Percentiles rank a stretch among this genome's conserved stretches.
These are phyloP conservation scores for Trichoderma sp. DNA, from an alignment of 2,329 filamentous ascomycete species.

Conservation along the genomic window DNA sequence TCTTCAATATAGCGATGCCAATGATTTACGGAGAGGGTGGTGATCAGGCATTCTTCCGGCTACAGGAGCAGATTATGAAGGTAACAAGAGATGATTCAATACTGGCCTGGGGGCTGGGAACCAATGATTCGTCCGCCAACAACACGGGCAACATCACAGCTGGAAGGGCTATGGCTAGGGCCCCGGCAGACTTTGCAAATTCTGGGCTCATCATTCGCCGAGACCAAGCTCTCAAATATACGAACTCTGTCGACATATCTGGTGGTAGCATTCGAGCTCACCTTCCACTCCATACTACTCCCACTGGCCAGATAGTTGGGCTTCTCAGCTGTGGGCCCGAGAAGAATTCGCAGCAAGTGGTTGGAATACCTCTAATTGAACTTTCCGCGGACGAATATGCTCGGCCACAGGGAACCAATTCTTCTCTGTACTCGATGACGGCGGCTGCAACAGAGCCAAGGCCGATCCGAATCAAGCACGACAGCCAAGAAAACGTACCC, in stretches of 20 bases:
- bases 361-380: slow-evolving; percentile 19
- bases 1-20: slow-evolving; percentile 23
- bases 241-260: slow-evolving; percentile 10
- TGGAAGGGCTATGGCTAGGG: slow-evolving; percentile 2
- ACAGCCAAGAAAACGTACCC: neutral
- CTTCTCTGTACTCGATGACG: neutral
- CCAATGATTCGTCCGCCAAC: neutral
- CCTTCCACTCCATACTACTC: neutral
- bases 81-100: slow-evolving; percentile 24
- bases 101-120: slow-evolving; percentile 22
- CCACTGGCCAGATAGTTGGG: neutral
- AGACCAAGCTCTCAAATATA: neutral
- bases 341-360: neutral
- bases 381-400: neutral
- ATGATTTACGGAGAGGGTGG: slow-evolving; percentile 25
- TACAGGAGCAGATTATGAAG: slow-evolving; percentile 24
- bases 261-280: slow-evolving; percentile 15
- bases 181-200: slow-evolving; percentile 19
- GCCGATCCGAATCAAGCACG: slow-evolving; percentile 5
- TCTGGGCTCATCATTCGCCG: slow-evolving; percentile 13
- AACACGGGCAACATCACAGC: neutral
- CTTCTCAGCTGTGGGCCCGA: slow-evolving; percentile 18
- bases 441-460: neutral
- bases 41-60: slow-evolving; percentile 20
- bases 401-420: neutral